phyloP scores from a whole-genome alignment of 1,284 basidiomycete species.

The Dichomitus squalens region DNA sequence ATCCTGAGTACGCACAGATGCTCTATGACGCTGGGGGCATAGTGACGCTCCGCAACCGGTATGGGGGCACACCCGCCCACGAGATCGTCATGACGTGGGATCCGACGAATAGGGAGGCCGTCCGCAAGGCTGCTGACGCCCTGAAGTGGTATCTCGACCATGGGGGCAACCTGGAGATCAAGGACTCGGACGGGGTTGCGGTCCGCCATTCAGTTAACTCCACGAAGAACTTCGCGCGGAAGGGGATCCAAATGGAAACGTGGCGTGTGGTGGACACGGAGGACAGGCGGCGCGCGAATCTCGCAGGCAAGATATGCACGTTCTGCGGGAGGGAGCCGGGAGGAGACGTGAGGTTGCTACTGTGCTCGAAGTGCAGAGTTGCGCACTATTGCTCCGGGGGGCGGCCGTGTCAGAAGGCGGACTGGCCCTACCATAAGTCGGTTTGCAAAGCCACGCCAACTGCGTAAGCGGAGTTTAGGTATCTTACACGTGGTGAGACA shows the following conservation, averaged over 20 bases:
- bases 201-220: slow-evolving; percentile 15
- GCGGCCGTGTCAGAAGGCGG: slow-evolving; percentile 36
- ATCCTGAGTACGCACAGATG: slow-evolving; percentile 44
- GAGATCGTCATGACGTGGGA: slow-evolving; percentile 41
- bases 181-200: slow-evolving; percentile 40
- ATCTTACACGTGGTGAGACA: too few species aligned
- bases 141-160: slow-evolving; percentile 43
- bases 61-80: slow-evolving; percentile 42
- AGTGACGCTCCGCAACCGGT: slow-evolving; percentile 42
- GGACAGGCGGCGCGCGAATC: slow-evolving; percentile 33
- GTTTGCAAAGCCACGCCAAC: slow-evolving; percentile 26
- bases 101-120: slow-evolving; percentile 14
- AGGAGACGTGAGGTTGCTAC: slow-evolving; percentile 25
- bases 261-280: slow-evolving; percentile 33
- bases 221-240: slow-evolving; percentile 21
- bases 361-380: slow-evolving; percentile 37
- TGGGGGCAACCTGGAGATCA: slow-evolving; percentile 46
- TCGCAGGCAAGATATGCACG: slow-evolving; percentile 33
- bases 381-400: slow-evolving; percentile 34
- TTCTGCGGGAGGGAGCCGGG: slow-evolving; percentile 37
- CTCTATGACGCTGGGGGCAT: slow-evolving; percentile 43
- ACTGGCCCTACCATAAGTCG: slow-evolving; percentile 41
- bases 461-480: too few species aligned
- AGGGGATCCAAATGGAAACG: slow-evolving; percentile 17
- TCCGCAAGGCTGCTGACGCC: slow-evolving; percentile 31